Evolutionary conservation across 352 stramenopile genomes (phyloP).

Genomic region (Pythium sp.): DNA sequence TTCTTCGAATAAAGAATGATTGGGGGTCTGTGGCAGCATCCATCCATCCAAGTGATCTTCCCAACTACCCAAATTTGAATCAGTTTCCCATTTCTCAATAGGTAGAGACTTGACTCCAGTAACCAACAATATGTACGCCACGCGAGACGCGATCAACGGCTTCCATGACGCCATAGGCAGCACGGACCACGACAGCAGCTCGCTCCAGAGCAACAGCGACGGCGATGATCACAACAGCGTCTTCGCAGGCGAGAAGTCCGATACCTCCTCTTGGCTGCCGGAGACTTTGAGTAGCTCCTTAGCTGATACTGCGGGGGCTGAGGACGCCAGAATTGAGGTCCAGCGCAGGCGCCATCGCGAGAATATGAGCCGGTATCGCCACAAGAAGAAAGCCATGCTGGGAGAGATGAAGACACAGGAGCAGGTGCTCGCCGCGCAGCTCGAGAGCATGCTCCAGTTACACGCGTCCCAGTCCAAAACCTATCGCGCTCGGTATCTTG

Average conservation of each 20-base stretch:
- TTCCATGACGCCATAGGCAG: background rate
- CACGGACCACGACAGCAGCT: background rate
- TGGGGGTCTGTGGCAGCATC: background rate
- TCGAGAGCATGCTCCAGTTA: slow-evolving; percentile 17
- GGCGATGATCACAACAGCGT: background rate
- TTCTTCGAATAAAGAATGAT: background rate
- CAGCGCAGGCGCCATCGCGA: slow-evolving; percentile 37
- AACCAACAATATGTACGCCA: background rate
- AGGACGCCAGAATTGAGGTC: too few species aligned
- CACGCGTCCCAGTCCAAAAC: slow-evolving; percentile 1
- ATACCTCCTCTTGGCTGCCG: background rate
- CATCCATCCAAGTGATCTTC: background rate
- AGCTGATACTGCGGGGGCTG: background rate
- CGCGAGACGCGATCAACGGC: background rate
- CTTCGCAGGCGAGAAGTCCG: background rate
- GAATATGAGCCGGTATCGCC: slow-evolving; percentile 44
- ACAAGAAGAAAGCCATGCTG: slow-evolving; percentile 45
- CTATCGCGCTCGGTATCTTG: background rate
- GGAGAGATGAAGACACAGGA: slow-evolving; percentile 28
- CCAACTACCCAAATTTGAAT: background rate
- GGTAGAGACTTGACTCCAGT: background rate
- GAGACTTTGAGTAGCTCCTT: background rate
- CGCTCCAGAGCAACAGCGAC: background rate
- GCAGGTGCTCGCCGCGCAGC: slow-evolving; percentile 24
- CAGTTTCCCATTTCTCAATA: background rate